A percentile compares a stretch with the other conserved stretches of the same genome.
Evolutionary conservation across 257 asterid genomes (phyloP).

Genomic region (Gentiana macrophylla): DNA sequence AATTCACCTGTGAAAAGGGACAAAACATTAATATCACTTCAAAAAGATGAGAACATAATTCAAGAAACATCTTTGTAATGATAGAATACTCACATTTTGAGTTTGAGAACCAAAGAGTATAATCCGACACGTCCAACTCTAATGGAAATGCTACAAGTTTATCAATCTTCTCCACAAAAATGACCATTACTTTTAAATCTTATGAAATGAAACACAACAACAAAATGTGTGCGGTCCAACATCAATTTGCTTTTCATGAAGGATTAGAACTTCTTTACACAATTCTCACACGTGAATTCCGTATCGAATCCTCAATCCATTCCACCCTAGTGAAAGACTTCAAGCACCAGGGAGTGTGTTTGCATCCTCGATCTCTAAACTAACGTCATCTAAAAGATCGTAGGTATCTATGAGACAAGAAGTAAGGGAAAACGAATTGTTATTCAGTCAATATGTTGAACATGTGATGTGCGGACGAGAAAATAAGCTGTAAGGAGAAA

Average conservation of each 20-base stretch:
- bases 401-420: conserved; percentile 30
- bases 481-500: too few species aligned
- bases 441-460: too few species aligned
- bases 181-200: conserved; percentile 79
- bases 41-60: neutral
- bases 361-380: conserved; percentile 83
- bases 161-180: conserved; percentile 69
- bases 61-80: neutral
- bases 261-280: conserved; percentile 58
- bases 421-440: too few species aligned
- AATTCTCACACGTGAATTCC: conserved; percentile 70
- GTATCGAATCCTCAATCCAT: conserved; percentile 68
- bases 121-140: conserved; percentile 62
- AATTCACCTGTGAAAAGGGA: conserved; percentile 39
- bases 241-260: conserved; percentile 61
- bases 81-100: conserved; percentile 34
- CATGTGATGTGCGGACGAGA: too few species aligned
- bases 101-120: conserved; percentile 26
- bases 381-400: conserved; percentile 69
- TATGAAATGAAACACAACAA: conserved; percentile 74
- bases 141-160: conserved; percentile 64
- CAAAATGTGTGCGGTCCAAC: conserved; percentile 56
- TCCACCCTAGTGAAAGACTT: conserved; percentile 91
- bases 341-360: conserved; percentile 45
- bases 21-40: too few species aligned